phyloP scores from a whole-genome alignment of 176 grass and related monocot species.

The Raddia distichophylla region DNA sequence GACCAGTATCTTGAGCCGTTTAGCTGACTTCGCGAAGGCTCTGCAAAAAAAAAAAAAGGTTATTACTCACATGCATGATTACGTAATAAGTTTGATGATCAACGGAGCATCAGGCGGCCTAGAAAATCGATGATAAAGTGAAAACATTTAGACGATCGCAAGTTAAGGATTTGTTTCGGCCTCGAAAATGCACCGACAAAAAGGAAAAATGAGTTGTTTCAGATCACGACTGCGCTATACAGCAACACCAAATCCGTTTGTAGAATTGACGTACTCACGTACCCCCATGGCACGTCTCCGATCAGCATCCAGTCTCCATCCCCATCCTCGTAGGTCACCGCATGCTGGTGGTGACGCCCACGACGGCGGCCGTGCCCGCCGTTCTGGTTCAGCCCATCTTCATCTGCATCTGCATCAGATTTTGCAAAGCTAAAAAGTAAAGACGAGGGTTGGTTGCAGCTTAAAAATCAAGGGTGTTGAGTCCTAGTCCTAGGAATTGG shows the following conservation, averaged over 20 bases:
- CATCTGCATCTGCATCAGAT: not conserved
- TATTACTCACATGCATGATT: not conserved
- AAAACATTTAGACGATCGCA: too few species aligned
- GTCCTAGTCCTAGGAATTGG: too few species aligned
- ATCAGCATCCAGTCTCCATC: constrained; percentile 84
- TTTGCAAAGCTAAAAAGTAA: not conserved
- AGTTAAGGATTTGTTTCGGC: too few species aligned
- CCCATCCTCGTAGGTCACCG: constrained; percentile 66
- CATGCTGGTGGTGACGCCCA: constrained; percentile 27
- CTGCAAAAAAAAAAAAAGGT: constrained; percentile 10
- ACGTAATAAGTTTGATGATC: too few species aligned
- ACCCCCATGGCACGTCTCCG: constrained; percentile 79
- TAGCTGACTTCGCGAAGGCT: constrained; percentile 59
- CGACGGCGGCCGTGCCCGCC: too few species aligned
- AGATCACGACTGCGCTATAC: too few species aligned
- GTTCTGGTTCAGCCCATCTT: constrained; percentile 4
- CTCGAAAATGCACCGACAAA: too few species aligned
- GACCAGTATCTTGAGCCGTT: constrained; percentile 66
- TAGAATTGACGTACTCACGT: constrained; percentile 30
- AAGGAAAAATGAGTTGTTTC: too few species aligned
- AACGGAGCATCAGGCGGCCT: too few species aligned
- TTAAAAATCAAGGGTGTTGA: not conserved
- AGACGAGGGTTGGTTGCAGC: not conserved
- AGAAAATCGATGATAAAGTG: too few species aligned
- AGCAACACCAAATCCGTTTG: too few species aligned